Conservation (phyloP, 768 basidiomycete genomes). For the Cubamyces lactineus region DNA sequence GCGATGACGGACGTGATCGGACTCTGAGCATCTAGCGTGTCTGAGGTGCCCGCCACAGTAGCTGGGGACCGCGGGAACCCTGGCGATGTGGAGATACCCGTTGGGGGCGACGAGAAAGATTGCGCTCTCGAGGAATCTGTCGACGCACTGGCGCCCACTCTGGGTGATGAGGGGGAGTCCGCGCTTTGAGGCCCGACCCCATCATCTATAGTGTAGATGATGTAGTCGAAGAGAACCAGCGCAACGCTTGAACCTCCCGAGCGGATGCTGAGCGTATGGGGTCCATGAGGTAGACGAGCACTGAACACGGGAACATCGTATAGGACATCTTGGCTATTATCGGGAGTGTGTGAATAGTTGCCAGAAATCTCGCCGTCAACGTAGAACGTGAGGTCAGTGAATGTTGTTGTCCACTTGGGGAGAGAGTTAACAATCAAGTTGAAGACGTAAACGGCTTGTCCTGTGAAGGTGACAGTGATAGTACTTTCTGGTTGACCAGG, state of each 20-base stretch:
- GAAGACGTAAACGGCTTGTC: slow-evolving; percentile 23
- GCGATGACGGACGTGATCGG: too few species aligned
- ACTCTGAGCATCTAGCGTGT: too few species aligned
- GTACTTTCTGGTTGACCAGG: background rate
- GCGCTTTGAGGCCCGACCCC: background rate
- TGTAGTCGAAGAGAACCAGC: slow-evolving; percentile 21
- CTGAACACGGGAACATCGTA: slow-evolving; percentile 19
- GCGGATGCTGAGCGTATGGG: slow-evolving; percentile 16
- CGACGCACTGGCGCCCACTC: too few species aligned
- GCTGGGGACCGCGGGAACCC: too few species aligned
- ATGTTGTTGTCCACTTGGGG: background rate
- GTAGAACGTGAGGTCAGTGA: slow-evolving; percentile 15
- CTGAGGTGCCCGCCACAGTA: too few species aligned
- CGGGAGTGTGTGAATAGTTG: background rate
- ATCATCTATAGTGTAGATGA: slow-evolving; percentile 12
- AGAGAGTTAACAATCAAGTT: slow-evolving; percentile 14
- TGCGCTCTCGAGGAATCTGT: too few species aligned
- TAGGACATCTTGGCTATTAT: background rate
- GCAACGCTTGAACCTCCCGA: background rate
- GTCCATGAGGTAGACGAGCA: background rate
- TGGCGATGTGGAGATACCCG: too few species aligned
- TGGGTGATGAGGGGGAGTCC: too few species aligned
- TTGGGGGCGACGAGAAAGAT: too few species aligned
- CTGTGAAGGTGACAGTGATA: slow-evolving; percentile 2
- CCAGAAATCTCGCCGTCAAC: slow-evolving; percentile 7